Evolutionary conservation across 1,284 basidiomycete species (phyloP).

Genomic region (Puccinia polysora): DNA sequence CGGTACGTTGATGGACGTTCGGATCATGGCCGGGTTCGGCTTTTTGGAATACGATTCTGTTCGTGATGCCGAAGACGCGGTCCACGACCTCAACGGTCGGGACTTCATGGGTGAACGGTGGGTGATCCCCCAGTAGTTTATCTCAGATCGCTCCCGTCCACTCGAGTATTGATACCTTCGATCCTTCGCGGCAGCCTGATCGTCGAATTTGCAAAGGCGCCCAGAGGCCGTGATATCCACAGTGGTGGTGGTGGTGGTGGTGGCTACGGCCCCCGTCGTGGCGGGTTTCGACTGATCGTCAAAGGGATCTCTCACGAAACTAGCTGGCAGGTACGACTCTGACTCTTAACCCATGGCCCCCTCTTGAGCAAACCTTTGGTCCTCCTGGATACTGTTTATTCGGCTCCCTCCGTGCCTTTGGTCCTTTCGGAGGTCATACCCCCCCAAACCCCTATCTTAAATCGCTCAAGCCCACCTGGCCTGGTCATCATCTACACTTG

Average conservation of each 20-base stretch:
- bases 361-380: constrained; percentile 4
- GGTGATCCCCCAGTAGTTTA: constrained; percentile 48
- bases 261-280: constrained; percentile 59
- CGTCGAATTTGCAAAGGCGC: constrained; percentile 84
- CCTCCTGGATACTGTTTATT: too few species aligned
- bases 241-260: constrained; percentile 56
- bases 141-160: constrained; percentile 41
- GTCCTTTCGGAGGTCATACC: neutral
- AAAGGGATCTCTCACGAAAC: constrained; percentile 82
- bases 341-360: too few species aligned
- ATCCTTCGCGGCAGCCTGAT: constrained; percentile 63
- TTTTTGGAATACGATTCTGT: constrained; percentile 26
- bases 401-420: constrained; percentile 20
- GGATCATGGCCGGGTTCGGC: constrained; percentile 76
- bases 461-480: constrained; percentile 1
- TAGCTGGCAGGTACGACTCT: constrained; percentile 81
- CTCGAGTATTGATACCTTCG: neutral
- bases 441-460: neutral
- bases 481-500: neutral
- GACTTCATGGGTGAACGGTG: constrained; percentile 79
- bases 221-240: constrained; percentile 66
- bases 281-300: constrained; percentile 73
- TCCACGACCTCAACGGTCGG: constrained; percentile 77
- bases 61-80: constrained; percentile 86
- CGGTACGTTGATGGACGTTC: constrained; percentile 79